Evolutionary conservation across 2,329 filamentous ascomycete species (phyloP).

Genomic region (Coniochaeta sp.): DNA sequence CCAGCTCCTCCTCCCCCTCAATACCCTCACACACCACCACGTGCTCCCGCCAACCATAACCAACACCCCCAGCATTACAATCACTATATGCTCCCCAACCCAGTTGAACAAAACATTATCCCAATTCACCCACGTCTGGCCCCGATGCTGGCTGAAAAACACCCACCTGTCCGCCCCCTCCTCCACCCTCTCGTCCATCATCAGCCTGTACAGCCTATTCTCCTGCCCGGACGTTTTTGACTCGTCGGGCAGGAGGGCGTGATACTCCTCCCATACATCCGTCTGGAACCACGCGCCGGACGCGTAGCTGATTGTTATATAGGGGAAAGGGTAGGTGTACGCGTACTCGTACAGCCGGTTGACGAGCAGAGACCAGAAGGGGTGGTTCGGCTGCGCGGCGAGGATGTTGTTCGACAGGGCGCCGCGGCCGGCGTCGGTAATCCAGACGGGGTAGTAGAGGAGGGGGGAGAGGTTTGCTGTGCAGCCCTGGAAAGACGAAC

Average conservation of each 20-base stretch:
- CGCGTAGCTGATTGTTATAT: constrained; percentile 16
- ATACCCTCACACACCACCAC: too few species aligned
- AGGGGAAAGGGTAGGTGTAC: constrained; percentile 16
- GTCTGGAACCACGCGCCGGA: constrained; percentile 20
- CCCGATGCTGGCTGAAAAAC: constrained; percentile 17
- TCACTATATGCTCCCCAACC: constrained; percentile 15
- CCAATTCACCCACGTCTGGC: constrained; percentile 19
- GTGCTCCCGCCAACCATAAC: background rate
- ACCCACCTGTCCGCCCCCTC: constrained; percentile 14
- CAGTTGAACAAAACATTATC: constrained; percentile 15
- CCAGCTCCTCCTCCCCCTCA: too few species aligned
- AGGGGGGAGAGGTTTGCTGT: background rate
- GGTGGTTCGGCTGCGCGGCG: constrained; percentile 14
- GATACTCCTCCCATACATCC: constrained; percentile 18
- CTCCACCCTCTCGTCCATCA: constrained; percentile 14
- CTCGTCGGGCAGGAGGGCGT: constrained; percentile 10
- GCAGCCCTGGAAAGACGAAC: too few species aligned
- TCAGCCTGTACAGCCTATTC: constrained; percentile 14
- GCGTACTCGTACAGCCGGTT: constrained; percentile 11
- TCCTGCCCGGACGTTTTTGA: constrained; percentile 7
- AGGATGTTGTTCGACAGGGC: constrained; percentile 20
- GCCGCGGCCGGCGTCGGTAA: constrained; percentile 16
- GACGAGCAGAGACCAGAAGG: constrained; percentile 15
- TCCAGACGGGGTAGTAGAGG: constrained; percentile 8
- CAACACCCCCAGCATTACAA: constrained; percentile 7